A percentile compares a stretch with the other conserved stretches of the same genome.
Conservation (phyloP, 148 eudicot species). For the Rhododendron molle region DNA sequence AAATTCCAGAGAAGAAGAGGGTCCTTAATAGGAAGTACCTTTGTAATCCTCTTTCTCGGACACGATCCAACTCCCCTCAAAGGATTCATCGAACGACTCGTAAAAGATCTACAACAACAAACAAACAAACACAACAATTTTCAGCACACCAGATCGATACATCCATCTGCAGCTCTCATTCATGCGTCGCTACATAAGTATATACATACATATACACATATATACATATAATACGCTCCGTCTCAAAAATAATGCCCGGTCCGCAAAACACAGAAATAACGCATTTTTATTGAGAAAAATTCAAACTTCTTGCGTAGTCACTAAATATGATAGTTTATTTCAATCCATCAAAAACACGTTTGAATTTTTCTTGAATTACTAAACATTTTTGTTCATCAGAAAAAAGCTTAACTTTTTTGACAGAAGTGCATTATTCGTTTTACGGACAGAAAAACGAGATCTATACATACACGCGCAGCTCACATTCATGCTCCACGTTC, state of each 20-base stretch:
- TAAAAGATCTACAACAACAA: conserved; percentile 45
- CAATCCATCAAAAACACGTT: too few relatives aligned
- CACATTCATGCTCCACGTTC: background rate
- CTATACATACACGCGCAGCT: background rate
- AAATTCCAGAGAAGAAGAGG: background rate
- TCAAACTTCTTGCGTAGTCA: too few relatives aligned
- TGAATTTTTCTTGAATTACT: too few relatives aligned
- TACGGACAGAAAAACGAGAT: background rate
- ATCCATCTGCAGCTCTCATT: background rate
- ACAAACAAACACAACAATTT: background rate
- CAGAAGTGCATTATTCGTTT: background rate
- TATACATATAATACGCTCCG: background rate
- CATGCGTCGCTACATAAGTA: background rate
- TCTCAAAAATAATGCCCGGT: too few relatives aligned
- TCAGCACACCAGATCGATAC: conserved; percentile 2
- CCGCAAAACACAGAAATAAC: too few relatives aligned
- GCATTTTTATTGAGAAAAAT: too few relatives aligned
- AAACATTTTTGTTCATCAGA: too few relatives aligned
- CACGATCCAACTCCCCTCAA: conserved; percentile 78
- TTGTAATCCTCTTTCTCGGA: conserved; percentile 74
- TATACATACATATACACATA: background rate
- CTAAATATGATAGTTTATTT: too few relatives aligned
- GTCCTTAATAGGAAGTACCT: conserved; percentile 33
- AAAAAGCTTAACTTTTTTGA: too few relatives aligned
- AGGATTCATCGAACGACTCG: conserved; percentile 79